These are phyloP conservation scores for Phytopythium delawarense DNA, from an alignment of 352 stramenopile species.

Conservation along the genomic window DNA sequence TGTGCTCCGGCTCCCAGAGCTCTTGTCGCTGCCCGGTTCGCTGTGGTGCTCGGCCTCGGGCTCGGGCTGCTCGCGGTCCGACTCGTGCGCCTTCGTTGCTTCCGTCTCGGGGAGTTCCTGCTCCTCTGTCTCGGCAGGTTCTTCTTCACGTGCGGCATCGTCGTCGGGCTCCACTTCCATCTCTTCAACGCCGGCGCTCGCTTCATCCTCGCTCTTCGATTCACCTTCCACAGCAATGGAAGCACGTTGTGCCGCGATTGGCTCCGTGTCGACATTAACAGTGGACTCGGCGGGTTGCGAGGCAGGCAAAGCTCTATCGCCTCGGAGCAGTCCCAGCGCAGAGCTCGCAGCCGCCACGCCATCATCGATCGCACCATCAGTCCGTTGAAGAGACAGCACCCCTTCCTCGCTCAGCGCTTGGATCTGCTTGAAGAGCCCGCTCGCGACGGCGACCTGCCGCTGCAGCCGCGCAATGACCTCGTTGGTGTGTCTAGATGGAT, in stretches of 20 bases:
- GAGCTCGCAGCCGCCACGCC: background rate
- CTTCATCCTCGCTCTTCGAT: background rate
- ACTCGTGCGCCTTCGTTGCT: background rate
- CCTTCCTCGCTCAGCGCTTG: background rate
- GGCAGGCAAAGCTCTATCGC: background rate
- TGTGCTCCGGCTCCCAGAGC: constrained; percentile 1
- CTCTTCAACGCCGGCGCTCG: background rate
- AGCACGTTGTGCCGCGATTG: background rate
- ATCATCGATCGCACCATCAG: background rate
- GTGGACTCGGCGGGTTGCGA: background rate
- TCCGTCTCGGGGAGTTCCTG: background rate
- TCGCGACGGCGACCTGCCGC: background rate
- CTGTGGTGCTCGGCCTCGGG: background rate
- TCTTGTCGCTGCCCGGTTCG: constrained; percentile 6
- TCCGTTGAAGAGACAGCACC: background rate
- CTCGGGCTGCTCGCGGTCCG: background rate
- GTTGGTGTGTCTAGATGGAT: background rate
- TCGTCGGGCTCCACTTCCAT: background rate
- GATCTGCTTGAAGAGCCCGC: constrained; percentile 3
- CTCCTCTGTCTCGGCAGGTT: background rate
- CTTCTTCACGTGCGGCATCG: background rate
- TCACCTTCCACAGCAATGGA: background rate
- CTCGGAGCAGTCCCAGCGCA: background rate
- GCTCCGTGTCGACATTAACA: background rate
- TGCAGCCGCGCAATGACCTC: constrained; percentile 1